Evolutionary conservation across 768 basidiomycete genomes (phyloP), one percentile per base, ranked within the genome.

Genomic region (Xerocomellus chrysenteron): DNA sequence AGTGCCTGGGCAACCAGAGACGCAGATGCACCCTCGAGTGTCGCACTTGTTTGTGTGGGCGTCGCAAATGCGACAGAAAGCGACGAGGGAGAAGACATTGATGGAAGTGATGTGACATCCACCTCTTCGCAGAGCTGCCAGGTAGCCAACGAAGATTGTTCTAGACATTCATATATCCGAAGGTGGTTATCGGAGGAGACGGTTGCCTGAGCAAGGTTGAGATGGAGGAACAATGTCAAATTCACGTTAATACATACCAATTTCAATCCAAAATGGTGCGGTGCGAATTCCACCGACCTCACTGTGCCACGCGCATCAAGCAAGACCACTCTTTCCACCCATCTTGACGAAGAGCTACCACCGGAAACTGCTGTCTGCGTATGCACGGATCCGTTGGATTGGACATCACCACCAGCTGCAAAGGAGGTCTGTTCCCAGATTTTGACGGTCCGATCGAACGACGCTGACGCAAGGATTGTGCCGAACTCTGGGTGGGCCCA

Each of bases 401-500:
- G 65, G 13, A 64, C 59, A 10, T 67, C 68, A 33, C 62, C 62
- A 2, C 69, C 60, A 9, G 73, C 71, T 19, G 67, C 56, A 45
- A 71, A 68, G 12, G 69, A 61, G 0, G 74, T 75, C 71, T 90
- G 84, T 68, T 95, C 92, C 94, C 94, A 98, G 16, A 99, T 82
- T 72, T 95, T 92, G 53, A 94, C 90, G 0, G 90, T 90, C 26
- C 95, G 82, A 73, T 98, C 96, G 65, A 94, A 94, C 2, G 90
- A 93, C 5, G 86, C 83, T 4, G 90, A 92, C 0, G 93, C 93
- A 53, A 98, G 77, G 50, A 97, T 82, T 2, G 85, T 82, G 5
- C 94, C 95, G 56, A 94, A 94, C 71, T 94, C 88, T 5, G 96
- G 94, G 67, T 95, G 94, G 2, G 93, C 93, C 91, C 94, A 98